Evolutionary conservation across 1,284 basidiomycete species (phyloP).

Genomic region (Papiliotrema laurentii): DNA sequence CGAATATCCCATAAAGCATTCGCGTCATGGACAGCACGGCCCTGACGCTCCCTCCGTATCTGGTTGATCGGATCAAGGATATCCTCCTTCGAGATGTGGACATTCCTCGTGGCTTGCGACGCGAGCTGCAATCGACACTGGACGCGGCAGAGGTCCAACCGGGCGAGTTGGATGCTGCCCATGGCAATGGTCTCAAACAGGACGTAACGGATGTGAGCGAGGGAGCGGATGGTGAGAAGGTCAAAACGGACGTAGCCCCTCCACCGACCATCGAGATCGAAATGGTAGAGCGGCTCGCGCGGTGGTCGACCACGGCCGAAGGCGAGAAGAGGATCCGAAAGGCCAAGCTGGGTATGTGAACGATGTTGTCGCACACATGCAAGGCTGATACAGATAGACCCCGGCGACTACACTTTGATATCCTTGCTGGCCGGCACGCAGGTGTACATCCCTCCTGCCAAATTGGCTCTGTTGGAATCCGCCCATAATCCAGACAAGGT

Average conservation of each 20-base stretch:
- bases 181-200: neutral
- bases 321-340: conserved; percentile 4
- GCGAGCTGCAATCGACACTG: neutral
- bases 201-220: neutral
- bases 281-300: conserved; percentile 13
- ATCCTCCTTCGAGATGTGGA: conserved; percentile 15
- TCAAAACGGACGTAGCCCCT: neutral
- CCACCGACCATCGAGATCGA: conserved; percentile 17
- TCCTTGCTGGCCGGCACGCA: conserved; percentile 36
- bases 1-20: neutral
- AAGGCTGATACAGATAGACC: conserved; percentile 17
- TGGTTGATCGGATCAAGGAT: conserved; percentile 24
- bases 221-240: neutral
- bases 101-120: conserved; percentile 16
- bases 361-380: neutral
- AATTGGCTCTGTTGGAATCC: conserved; percentile 17
- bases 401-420: conserved; percentile 23
- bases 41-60: conserved; percentile 33
- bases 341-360: conserved; percentile 14
- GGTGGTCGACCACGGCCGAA: conserved; percentile 9
- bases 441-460: conserved; percentile 30
- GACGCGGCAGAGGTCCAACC: neutral
- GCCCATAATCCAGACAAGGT: conserved; percentile 21
- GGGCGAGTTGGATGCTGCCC: neutral
- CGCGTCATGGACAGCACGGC: conserved; percentile 6